These are phyloP conservation scores for Boletus rubropictus DNA, from an alignment of 768 basidiomycete genomes.

Conservation along the genomic window DNA sequence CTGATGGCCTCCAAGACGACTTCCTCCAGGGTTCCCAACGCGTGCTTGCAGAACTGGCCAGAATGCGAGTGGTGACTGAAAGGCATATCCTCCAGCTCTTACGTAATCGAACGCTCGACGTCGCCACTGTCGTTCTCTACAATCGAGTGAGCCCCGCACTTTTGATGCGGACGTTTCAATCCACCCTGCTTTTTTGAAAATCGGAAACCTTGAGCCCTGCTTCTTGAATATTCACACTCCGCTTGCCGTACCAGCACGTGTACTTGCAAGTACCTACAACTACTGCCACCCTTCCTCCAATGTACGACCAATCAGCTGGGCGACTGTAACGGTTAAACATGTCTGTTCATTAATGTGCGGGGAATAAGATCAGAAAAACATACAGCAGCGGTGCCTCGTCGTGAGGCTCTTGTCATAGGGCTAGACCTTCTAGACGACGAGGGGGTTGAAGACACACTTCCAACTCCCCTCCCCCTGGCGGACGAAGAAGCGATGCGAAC, in stretches of 20 bases:
- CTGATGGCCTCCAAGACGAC: constrained; percentile 76
- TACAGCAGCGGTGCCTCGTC: constrained; percentile 24
- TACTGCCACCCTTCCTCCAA: background rate
- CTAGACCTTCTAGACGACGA: constrained; percentile 30
- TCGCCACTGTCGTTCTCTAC: background rate
- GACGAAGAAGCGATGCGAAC: constrained; percentile 22
- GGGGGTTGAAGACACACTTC: constrained; percentile 27
- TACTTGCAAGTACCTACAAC: no score
- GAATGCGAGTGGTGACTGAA: constrained; percentile 88
- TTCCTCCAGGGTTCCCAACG: constrained; percentile 71
- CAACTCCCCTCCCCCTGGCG: constrained; percentile 22
- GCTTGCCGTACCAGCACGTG: no score
- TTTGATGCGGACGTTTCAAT: background rate
- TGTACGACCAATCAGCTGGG: constrained; percentile 9
- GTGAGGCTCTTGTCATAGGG: constrained; percentile 29
- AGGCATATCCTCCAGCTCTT: constrained; percentile 39
- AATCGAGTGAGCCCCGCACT: constrained; percentile 14
- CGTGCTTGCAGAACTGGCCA: constrained; percentile 91
- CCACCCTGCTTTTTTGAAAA: constrained; percentile 22
- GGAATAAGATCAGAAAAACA: constrained; percentile 14
- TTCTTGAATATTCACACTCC: constrained; percentile 26
- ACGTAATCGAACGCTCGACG: constrained; percentile 12
- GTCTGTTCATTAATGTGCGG: constrained; percentile 25
- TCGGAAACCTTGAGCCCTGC: constrained; percentile 24
- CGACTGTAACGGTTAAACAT: constrained; percentile 13